phyloP scores from a whole-genome alignment of 306 rosid species.

The Gynostemma pentaphyllum region DNA sequence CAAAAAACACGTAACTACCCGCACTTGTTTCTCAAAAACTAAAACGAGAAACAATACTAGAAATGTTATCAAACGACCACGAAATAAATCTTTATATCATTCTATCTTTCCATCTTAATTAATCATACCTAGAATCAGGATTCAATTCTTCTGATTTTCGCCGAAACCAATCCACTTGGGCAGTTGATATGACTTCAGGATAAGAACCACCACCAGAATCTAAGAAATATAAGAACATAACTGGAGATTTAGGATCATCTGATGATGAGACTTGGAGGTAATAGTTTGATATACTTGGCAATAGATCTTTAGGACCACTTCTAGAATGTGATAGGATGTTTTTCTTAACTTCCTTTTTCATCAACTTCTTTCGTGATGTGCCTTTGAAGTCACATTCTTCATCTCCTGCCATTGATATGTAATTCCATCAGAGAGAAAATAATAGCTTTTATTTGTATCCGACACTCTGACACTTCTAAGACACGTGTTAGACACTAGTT shows the following conservation, averaged over 20 bases:
- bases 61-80: too few relatives aligned
- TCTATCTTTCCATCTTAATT: neutral
- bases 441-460: too few relatives aligned
- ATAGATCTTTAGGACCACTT: slow-evolving; percentile 52
- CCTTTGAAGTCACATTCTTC: slow-evolving; percentile 67
- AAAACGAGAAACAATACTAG: too few relatives aligned
- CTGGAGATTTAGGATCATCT: slow-evolving; percentile 30
- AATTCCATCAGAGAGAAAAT: too few relatives aligned
- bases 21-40: too few relatives aligned
- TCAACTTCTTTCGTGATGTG: slow-evolving; percentile 42
- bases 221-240: slow-evolving; percentile 57
- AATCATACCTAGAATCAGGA: slow-evolving; percentile 43
- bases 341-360: slow-evolving; percentile 41
- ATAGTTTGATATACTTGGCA: slow-evolving; percentile 84
- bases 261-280: slow-evolving; percentile 41
- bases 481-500: too few relatives aligned
- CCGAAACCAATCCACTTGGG: slow-evolving; percentile 61
- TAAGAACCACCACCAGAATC: slow-evolving; percentile 97
- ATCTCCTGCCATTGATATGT: slow-evolving; percentile 15
- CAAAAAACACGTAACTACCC: too few relatives aligned
- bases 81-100: too few relatives aligned
- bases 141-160: slow-evolving; percentile 41
- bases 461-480: neutral
- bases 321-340: slow-evolving; percentile 36
- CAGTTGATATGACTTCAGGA: slow-evolving; percentile 57